Base-by-base conservation (phyloP, 2,329 filamentous ascomycete genomes). In the Ophiostoma sp. region DNA sequence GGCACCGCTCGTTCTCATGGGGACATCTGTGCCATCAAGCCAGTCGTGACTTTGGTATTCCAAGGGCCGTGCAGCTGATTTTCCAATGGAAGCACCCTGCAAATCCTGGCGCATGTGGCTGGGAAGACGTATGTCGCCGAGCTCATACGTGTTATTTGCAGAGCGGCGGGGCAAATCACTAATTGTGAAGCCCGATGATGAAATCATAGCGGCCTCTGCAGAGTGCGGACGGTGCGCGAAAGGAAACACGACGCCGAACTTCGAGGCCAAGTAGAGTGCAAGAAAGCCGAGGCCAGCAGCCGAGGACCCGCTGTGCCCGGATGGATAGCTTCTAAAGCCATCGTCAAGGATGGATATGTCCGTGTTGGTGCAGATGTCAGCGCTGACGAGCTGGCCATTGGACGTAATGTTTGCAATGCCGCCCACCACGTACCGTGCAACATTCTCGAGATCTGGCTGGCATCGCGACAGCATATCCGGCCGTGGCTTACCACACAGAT, bases 221-320 rank as follows among this genome's bases (percentile, higher is more conserved):
- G 79, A 80, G 2, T 78, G 76, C 12, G 80, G 79, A 0, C 81
- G 81, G 6, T 84, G 82, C 9, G 91, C 84, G 76, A 89, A 91
- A 1, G 91, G 90, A 44, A 92, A 83, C 9, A 86, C 88, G 71
- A 93, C 87, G 69, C 87, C 85, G 74, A 94, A 90, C 76, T 93
- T 94, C 78, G 88, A 90, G 72, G 91, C 92, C 36, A 98, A 84
- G 82, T 93, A 97, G 66, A 98, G 85, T 1, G 90, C 90, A 16
- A 97, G 84, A 76, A 97, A 97, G 67, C 93, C 85, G 66, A 97
- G 81, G 0, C 93, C 93, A 11, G 89, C 88, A 73, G 91, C 92
- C 4, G 90, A 85, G 70, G 89, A 88, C 55, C 89, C 92, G 38
- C 89, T 80, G 79, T 94, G 91, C 0, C 91, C 91, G 67, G 88